These are phyloP conservation scores for Phaeoacremonium minimum DNA, from an alignment of 2,329 filamentous ascomycete species.

Conservation along the genomic window DNA sequence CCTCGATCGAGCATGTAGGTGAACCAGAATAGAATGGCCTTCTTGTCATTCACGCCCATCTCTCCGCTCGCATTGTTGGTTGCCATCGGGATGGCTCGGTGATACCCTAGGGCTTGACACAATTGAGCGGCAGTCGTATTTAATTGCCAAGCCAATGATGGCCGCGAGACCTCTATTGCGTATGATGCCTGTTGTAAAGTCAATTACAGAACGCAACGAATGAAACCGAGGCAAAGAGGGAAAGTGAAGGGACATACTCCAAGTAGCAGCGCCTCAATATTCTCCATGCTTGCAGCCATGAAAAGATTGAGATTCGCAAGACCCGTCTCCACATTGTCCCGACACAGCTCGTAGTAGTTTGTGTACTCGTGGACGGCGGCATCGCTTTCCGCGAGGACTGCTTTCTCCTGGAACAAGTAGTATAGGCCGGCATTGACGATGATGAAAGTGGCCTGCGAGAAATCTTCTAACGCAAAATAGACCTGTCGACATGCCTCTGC, in stretches of 20 bases:
- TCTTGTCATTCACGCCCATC: constrained; percentile 24
- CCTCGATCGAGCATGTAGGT: constrained; percentile 55
- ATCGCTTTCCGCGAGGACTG: constrained; percentile 22
- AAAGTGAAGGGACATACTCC: constrained; percentile 37
- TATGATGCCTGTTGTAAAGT: constrained; percentile 44
- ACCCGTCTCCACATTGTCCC: constrained; percentile 44
- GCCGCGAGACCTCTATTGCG: constrained; percentile 57
- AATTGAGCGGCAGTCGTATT: constrained; percentile 54
- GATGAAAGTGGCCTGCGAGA: constrained; percentile 44
- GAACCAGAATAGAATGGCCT: constrained; percentile 41
- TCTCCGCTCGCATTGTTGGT: constrained; percentile 20
- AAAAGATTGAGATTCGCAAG: constrained; percentile 50
- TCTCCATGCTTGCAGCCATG: constrained; percentile 48
- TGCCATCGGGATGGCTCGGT: constrained; percentile 42
- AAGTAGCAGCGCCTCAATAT: constrained; percentile 54
- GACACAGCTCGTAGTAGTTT: constrained; percentile 33
- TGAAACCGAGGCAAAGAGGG: too few species aligned
- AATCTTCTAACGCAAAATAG: constrained; percentile 36
- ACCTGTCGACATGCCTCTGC: constrained; percentile 41
- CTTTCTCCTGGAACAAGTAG: constrained; percentile 44
- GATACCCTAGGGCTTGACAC: constrained; percentile 59
- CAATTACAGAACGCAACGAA: too few species aligned
- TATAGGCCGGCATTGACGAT: constrained; percentile 45
- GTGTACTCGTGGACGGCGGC: constrained; percentile 26
- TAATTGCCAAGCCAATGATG: constrained; percentile 61